Conservation (phyloP, 2,329 filamentous ascomycete species). For the Botrytis medusae region DNA sequence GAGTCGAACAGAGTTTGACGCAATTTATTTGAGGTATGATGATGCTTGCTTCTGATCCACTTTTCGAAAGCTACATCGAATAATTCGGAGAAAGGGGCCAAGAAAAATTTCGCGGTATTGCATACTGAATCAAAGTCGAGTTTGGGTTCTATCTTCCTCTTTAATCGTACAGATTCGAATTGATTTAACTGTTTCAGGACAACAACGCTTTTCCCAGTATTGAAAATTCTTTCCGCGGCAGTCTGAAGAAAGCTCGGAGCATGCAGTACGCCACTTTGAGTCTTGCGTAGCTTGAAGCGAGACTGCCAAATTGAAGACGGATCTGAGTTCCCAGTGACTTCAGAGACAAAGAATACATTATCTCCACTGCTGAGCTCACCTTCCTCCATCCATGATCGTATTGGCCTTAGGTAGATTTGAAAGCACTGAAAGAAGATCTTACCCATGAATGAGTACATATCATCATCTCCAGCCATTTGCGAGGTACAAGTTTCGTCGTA, state of each 20-base stretch:
- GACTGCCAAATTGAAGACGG: conserved; percentile 72
- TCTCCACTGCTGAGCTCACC: conserved; percentile 67
- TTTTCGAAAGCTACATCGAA: conserved; percentile 68
- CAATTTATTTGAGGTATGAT: conserved; percentile 65
- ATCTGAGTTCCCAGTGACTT: conserved; percentile 56
- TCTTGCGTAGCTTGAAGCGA: conserved; percentile 66
- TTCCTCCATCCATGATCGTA: conserved; percentile 80
- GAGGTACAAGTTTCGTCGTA: conserved; percentile 68
- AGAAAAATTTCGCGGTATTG: conserved; percentile 44
- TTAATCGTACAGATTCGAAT: conserved; percentile 43
- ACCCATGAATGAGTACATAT: conserved; percentile 62
- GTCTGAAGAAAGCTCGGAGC: conserved; percentile 74
- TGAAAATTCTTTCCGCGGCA: conserved; percentile 72
- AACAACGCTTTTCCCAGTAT: conserved; percentile 82
- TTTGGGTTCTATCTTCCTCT: conserved; percentile 44
- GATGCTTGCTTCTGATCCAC: conserved; percentile 77
- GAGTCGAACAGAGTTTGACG: conserved; percentile 65
- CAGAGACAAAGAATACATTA: conserved; percentile 73
- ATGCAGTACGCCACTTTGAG: conserved; percentile 59
- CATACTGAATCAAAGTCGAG: conserved; percentile 61
- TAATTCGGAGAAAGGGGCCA: conserved; percentile 72
- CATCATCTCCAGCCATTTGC: conserved; percentile 66
- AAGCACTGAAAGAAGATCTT: conserved; percentile 79
- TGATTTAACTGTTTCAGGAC: conserved; percentile 73
- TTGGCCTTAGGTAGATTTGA: conserved; percentile 75